phyloP scores from a whole-genome alignment of 2,329 filamentous ascomycete species.

The Fusarium devonianum region DNA sequence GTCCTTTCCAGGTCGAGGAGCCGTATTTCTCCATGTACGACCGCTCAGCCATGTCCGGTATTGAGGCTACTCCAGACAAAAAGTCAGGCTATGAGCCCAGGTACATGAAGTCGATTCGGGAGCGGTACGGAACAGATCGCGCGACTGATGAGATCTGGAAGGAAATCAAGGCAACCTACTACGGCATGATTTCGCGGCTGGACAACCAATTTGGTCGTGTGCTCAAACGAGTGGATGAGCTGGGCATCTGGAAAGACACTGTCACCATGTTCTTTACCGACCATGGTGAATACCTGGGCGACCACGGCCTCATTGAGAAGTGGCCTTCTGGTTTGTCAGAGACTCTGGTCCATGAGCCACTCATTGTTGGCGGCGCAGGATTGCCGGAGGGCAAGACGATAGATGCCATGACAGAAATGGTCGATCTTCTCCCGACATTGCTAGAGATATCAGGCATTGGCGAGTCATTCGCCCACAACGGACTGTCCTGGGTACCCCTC shows the following conservation, averaged over 20 bases:
- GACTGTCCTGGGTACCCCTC: constrained; percentile 45
- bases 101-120: constrained; percentile 51
- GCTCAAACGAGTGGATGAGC: constrained; percentile 45
- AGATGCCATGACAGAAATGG: constrained; percentile 52
- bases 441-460: constrained; percentile 49
- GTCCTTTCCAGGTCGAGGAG: constrained; percentile 57
- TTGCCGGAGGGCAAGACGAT: constrained; percentile 46
- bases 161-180: constrained; percentile 55
- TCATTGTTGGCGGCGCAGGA: constrained; percentile 53
- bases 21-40: constrained; percentile 57
- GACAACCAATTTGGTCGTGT: constrained; percentile 56
- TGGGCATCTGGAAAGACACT: constrained; percentile 48
- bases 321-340: constrained; percentile 56
- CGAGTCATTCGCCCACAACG: constrained; percentile 52
- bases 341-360: constrained; percentile 51
- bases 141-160: constrained; percentile 52
- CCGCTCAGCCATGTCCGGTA: constrained; percentile 38
- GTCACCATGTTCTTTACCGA: constrained; percentile 55
- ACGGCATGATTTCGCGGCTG: constrained; percentile 55
- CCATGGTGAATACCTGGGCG: constrained; percentile 56
- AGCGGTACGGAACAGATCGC: constrained; percentile 48
- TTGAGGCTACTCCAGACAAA: constrained; percentile 11
- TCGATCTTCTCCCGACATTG: constrained; percentile 54
- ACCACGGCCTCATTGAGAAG: constrained; percentile 57
- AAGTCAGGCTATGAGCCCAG: constrained; percentile 53